phyloP scores from a whole-genome alignment of 2,329 filamentous ascomycete genomes.

The Dothistroma pini region DNA sequence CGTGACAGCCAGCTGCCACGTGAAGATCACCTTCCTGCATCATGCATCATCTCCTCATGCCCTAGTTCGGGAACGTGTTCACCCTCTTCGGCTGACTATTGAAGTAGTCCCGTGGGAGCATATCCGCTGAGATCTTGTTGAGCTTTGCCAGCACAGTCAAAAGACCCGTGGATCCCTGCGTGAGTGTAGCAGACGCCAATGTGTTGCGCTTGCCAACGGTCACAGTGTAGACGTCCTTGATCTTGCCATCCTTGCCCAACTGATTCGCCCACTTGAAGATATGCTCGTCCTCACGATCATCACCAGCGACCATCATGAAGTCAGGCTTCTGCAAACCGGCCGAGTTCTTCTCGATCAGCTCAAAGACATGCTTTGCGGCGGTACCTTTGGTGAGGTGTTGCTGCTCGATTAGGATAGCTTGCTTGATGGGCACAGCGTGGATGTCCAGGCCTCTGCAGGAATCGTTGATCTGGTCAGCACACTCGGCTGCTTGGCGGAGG shows the following conservation, averaged over 20 bases:
- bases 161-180: constrained; percentile 83
- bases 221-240: constrained; percentile 70
- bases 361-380: constrained; percentile 71
- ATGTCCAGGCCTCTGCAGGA: constrained; percentile 80
- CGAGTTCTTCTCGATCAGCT: constrained; percentile 35
- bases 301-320: constrained; percentile 85
- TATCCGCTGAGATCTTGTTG: constrained; percentile 31
- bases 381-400: constrained; percentile 84
- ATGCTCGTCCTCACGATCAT: constrained; percentile 88
- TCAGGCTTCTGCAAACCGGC: constrained; percentile 52
- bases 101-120: constrained; percentile 28
- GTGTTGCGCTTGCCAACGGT: constrained; percentile 85
- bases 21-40: background rate
- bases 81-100: constrained; percentile 22
- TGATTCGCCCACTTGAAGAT: constrained; percentile 93
- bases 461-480: constrained; percentile 92
- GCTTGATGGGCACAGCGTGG: constrained; percentile 72
- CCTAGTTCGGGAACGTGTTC: constrained; percentile 19
- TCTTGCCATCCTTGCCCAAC: constrained; percentile 53
- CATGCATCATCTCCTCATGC: background rate
- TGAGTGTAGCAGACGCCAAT: constrained; percentile 77
- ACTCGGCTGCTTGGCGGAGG: constrained; percentile 77
- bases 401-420: constrained; percentile 79
- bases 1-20: constrained; percentile 3
- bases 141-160: constrained; percentile 32